phyloP scores from a whole-genome alignment of 805 yeast genomes.

The Nakazawaea wickerhamii region DNA sequence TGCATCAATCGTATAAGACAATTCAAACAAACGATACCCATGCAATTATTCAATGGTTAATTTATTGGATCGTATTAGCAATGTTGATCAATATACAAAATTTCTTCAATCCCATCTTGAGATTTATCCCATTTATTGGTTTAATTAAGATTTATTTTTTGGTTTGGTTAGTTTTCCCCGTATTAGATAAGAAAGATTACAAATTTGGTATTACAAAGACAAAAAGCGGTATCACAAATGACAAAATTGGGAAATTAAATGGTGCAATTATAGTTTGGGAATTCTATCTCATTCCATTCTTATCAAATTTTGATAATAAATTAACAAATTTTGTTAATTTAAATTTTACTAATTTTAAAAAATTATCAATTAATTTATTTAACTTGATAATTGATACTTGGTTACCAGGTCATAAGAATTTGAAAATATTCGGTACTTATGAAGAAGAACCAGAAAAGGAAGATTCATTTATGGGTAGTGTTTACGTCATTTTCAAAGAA shows the following conservation, averaged over 20 bases:
- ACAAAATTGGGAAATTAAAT: slow-evolving; percentile 9
- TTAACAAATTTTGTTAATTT: slow-evolving; percentile 24
- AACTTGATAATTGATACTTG: slow-evolving; percentile 12
- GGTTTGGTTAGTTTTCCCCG: slow-evolving; percentile 46
- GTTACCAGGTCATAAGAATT: slow-evolving; percentile 5
- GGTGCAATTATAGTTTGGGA: slow-evolving; percentile 39
- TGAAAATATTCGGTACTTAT: slow-evolving; percentile 10
- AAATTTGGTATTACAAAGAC: neutral
- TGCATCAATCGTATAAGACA: slow-evolving; percentile 26
- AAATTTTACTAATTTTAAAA: slow-evolving; percentile 10
- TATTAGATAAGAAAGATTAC: slow-evolving; percentile 15
- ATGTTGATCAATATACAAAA: slow-evolving; percentile 22
- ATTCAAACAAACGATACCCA: slow-evolving; percentile 18
- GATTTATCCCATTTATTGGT: slow-evolving; percentile 48
- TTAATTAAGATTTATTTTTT: slow-evolving; percentile 40
- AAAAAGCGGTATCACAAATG: neutral
- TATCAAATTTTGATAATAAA: slow-evolving; percentile 27
- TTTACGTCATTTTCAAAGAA: slow-evolving; percentile 9
- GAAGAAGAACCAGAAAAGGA: neutral
- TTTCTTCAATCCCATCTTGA: slow-evolving; percentile 30
- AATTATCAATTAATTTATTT: slow-evolving; percentile 9
- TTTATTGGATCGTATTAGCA: slow-evolving; percentile 65
- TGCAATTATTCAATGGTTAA: slow-evolving; percentile 32
- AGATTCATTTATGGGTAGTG: slow-evolving; percentile 13
- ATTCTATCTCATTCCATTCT: slow-evolving; percentile 32